phyloP scores from a whole-genome alignment of 2,329 filamentous ascomycete genomes.

The Chrysoporthe cubensis region DNA sequence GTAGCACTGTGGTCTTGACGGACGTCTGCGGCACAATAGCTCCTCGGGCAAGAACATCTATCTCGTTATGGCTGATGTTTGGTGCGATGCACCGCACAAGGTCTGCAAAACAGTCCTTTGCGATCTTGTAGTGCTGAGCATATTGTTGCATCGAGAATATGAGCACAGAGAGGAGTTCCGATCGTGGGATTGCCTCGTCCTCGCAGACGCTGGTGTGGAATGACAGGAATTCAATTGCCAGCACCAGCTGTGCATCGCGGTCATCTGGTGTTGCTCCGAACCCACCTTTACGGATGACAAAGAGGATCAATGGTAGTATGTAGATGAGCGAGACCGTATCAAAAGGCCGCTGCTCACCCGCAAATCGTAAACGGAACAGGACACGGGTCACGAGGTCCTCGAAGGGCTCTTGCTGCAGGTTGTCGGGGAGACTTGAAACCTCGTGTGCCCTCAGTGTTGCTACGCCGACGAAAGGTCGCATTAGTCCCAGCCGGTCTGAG shows the following conservation, averaged over 20 bases:
- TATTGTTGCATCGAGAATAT: slow-evolving; percentile 86
- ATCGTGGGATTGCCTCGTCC: slow-evolving; percentile 75
- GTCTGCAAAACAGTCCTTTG: slow-evolving; percentile 91
- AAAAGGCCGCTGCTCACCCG: slow-evolving; percentile 91
- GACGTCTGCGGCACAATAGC: slow-evolving; percentile 77
- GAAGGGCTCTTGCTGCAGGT: slow-evolving; percentile 78
- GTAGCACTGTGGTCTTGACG: slow-evolving; percentile 82
- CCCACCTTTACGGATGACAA: slow-evolving; percentile 78
- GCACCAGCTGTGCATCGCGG: slow-evolving; percentile 83
- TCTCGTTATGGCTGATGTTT: slow-evolving; percentile 75
- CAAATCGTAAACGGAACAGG: slow-evolving; percentile 86
- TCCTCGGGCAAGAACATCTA: slow-evolving; percentile 75
- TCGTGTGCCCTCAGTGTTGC: slow-evolving; percentile 82
- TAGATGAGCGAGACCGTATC: slow-evolving; percentile 88
- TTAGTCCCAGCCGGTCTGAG: slow-evolving; percentile 72
- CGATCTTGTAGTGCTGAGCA: slow-evolving; percentile 89
- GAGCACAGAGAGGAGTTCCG: slow-evolving; percentile 71
- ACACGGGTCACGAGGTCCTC: slow-evolving; percentile 85
- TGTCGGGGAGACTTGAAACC: slow-evolving; percentile 71
- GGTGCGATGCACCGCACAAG: slow-evolving; percentile 82
- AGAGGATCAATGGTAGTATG: slow-evolving; percentile 78
- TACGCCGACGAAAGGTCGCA: slow-evolving; percentile 83
- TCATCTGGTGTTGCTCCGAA: slow-evolving; percentile 76
- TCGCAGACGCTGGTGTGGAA: slow-evolving; percentile 84
- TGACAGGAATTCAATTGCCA: slow-evolving; percentile 85